These are phyloP conservation scores for Mortierella antarctica DNA, from an alignment of 192 early-diverging fungal genomes.

Conservation along the genomic window DNA sequence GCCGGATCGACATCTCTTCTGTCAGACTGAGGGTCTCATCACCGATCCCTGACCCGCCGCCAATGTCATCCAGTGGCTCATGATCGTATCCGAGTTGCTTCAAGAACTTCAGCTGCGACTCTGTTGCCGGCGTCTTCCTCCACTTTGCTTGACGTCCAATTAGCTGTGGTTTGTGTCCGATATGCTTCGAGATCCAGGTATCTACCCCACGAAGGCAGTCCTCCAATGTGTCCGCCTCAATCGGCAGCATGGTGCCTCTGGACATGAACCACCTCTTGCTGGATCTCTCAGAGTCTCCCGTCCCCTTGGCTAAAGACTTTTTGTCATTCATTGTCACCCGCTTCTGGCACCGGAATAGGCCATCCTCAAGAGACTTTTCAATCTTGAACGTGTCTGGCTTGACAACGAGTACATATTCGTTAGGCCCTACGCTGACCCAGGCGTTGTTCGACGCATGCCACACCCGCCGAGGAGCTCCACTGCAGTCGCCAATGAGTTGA, in stretches of 20 bases:
- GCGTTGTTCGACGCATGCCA: constrained; percentile 35
- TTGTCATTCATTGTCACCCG: constrained; percentile 20
- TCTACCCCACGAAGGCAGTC: constrained; percentile 74
- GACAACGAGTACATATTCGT: constrained; percentile 48
- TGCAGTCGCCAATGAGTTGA: constrained; percentile 56
- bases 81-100: constrained; percentile 53
- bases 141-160: constrained; percentile 63
- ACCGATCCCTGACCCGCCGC: neutral
- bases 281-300: constrained; percentile 5
- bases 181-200: constrained; percentile 58
- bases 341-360: constrained; percentile 38
- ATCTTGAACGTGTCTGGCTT: constrained; percentile 28
- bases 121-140: constrained; percentile 63
- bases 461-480: constrained; percentile 29
- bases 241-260: constrained; percentile 29
- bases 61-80: constrained; percentile 10
- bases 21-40: neutral
- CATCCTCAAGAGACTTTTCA: constrained; percentile 30
- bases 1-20: neutral
- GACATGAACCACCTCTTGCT: constrained; percentile 9
- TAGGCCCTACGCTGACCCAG: constrained; percentile 59
- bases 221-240: constrained; percentile 60
- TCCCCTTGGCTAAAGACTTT: neutral
- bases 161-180: constrained; percentile 21
- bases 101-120: constrained; percentile 63